Base-by-base conservation (phyloP, 2,329 filamentous ascomycete species). In the Laburnicola sp. region DNA sequence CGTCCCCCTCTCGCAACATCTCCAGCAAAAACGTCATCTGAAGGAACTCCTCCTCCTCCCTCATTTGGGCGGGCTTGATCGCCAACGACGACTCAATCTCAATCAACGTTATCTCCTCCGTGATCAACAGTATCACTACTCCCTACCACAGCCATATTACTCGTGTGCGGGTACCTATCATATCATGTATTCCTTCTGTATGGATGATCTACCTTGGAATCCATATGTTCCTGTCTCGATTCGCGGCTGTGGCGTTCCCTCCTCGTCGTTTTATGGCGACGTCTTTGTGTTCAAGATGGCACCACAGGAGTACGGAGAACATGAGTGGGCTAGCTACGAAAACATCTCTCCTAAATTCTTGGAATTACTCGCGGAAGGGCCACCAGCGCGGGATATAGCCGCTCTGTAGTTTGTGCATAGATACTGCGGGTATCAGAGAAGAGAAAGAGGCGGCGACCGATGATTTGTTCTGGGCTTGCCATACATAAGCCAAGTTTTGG, bases 141-240 rank as follows among this genome's bases (percentile, higher is more conserved):
- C 21, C 22, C n/a, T n/a, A n/a, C n/a, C n/a, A n/a, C n/a, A n/a
- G n/a, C n/a, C n/a, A n/a, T n/a, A n/a, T n/a, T n/a, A n/a, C 11
- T 42, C 39, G 8, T 46, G 44, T 22, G 35, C 35, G 16, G 44
- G 44, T 3, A 26, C n/a, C 11, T 46, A 46, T 21, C 39, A 46
- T 26, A 7, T 46, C 3, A 38, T 38, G 9, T 46, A 34, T 23
- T 35, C 28, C 21, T 46, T 46, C 4, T 34, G 11, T 7, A 10
- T 38, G n/a, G 44, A 46, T 27, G 26, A 46, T 38, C 27, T 46
- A 30, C 44, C 34, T 8, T 35, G 21, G 25, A 46, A 46, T 31
- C 11, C n/a, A n/a, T 22, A n/a, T 46, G 26, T 39, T 22, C 44
- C 34, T 3, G 23, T 7, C 3, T 46, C 34, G 44, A 27, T 46